Conservation (phyloP, 371 early-diverging fungal species). For the Rhizopus sp. region DNA sequence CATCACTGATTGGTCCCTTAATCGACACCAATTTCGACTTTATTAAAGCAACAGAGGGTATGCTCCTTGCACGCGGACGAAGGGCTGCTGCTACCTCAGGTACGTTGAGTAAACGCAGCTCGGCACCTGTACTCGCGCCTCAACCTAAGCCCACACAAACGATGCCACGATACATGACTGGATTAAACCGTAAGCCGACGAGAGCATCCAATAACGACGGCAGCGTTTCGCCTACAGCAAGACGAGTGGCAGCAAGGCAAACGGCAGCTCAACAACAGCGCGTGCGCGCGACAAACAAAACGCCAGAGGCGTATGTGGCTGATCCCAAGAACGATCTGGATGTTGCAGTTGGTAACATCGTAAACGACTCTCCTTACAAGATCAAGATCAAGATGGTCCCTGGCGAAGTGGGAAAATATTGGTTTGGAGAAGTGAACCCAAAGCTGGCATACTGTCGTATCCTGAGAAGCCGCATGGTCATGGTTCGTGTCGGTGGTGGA, state of each 20-base stretch:
- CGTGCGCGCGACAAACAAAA: conserved; percentile 10
- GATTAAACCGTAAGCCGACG: conserved; percentile 9
- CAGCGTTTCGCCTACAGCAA: conserved; percentile 18
- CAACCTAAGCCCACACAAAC: conserved; percentile 33
- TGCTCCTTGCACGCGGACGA: conserved; percentile 25
- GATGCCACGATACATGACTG: conserved; percentile 32
- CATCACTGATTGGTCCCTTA: conserved; percentile 35
- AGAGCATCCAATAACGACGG: conserved; percentile 12
- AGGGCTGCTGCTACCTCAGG: conserved; percentile 9
- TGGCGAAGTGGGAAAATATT: conserved; percentile 69
- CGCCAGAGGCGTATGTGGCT: conserved; percentile 56
- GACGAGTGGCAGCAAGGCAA: conserved; percentile 17
- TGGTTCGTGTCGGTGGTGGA: conserved; percentile 84
- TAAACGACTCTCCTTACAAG: conserved; percentile 60
- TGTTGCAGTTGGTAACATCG: conserved; percentile 69
- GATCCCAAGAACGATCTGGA: conserved; percentile 73
- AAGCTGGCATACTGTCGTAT: conserved; percentile 76
- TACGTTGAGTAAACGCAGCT: conserved; percentile 20
- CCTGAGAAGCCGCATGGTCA: conserved; percentile 67
- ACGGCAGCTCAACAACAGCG: conserved; percentile 15
- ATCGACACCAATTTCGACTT: conserved; percentile 24
- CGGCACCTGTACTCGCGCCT: conserved; percentile 27
- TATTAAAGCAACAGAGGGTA: conserved; percentile 15
- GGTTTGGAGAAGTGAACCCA: conserved; percentile 74
- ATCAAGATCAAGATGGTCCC: conserved; percentile 53